Conservation (phyloP, 169 alveolate genomes). For the Cystoisospora suis region DNA sequence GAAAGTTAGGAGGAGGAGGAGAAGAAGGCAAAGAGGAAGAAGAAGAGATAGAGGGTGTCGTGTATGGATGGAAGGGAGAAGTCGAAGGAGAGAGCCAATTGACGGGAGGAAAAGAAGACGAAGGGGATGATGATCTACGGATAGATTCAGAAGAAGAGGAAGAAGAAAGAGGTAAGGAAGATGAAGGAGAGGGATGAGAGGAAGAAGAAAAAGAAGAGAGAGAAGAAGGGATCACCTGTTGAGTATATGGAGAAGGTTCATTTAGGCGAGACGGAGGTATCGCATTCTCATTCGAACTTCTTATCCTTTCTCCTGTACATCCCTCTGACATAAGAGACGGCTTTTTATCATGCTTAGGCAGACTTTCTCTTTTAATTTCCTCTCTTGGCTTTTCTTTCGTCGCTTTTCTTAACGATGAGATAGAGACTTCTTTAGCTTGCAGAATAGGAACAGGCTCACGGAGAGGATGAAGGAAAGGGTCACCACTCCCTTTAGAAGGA, state of each 20-base stretch:
- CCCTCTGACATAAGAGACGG: too few species aligned
- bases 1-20: neutral
- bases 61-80: neutral
- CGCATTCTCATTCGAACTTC: too few species aligned
- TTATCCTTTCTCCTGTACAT: too few species aligned
- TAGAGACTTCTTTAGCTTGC: neutral
- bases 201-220: neutral
- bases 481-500: neutral
- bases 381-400: too few species aligned
- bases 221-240: neutral
- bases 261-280: too few species aligned
- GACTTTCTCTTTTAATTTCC: too few species aligned
- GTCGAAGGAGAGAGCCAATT: neutral
- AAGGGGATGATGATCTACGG: neutral
- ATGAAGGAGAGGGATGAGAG: neutral
- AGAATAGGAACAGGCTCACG: constrained; percentile 2
- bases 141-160: neutral
- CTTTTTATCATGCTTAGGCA: too few species aligned
- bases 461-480: constrained; percentile 46
- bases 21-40: neutral
- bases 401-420: too few species aligned
- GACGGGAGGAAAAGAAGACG: neutral
- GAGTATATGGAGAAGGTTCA: too few species aligned
- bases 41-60: neutral
- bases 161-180: neutral